These are phyloP conservation scores for Chrysopogon serrulatus DNA, from an alignment of 176 grass and related monocot species.

Conservation along the genomic window DNA sequence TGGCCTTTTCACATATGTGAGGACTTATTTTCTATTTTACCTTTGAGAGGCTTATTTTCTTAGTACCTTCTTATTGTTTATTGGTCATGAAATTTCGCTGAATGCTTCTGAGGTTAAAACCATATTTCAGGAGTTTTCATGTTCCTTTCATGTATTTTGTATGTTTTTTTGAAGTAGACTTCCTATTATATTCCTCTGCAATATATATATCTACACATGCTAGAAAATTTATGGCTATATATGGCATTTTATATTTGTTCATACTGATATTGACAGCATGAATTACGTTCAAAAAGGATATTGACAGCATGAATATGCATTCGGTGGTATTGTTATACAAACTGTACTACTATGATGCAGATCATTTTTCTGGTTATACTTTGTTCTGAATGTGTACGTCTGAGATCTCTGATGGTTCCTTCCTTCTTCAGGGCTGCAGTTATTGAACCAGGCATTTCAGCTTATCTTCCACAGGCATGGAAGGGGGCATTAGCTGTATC, in stretches of 20 bases:
- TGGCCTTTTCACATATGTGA: conserved; percentile 73
- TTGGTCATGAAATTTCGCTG: background rate
- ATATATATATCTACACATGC: background rate
- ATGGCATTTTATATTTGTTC: background rate
- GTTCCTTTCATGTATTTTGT: background rate
- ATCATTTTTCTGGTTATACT: background rate
- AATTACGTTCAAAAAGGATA: too few relatives aligned
- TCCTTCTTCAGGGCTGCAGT: conserved; percentile 40
- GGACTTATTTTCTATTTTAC: conserved; percentile 5
- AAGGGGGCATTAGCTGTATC: conserved; percentile 48
- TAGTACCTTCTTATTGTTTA: background rate
- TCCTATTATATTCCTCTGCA: background rate
- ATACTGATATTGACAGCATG: background rate
- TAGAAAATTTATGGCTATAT: background rate
- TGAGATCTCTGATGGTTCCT: background rate
- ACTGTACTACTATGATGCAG: background rate
- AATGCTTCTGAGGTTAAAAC: background rate
- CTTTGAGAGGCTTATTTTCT: background rate
- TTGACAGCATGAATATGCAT: background rate
- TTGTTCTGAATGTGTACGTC: background rate
- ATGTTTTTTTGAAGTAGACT: background rate
- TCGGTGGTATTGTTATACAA: background rate
- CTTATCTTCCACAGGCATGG: conserved; percentile 53
- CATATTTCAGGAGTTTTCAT: background rate
- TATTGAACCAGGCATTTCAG: conserved; percentile 43